phyloP scores from a whole-genome alignment of 176 grass and related monocot genomes.

The Zea luxurians region DNA sequence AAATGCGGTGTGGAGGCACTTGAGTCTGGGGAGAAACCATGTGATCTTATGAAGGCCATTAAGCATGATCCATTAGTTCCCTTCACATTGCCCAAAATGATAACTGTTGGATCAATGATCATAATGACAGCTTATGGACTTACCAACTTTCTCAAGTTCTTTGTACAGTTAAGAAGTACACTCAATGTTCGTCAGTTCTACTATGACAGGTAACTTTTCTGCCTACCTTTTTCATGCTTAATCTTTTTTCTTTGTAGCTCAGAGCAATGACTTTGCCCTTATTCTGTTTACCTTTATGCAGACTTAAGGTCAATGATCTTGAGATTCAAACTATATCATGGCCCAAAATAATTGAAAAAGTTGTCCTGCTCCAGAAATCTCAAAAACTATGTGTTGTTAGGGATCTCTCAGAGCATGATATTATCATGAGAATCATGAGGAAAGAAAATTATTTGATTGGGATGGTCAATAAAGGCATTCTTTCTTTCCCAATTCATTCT shows the following conservation, averaged over 20 bases:
- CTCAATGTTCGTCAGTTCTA: slow-evolving; percentile 81
- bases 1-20: slow-evolving; percentile 94
- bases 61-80: slow-evolving; percentile 78
- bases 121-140: slow-evolving; percentile 85
- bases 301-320: slow-evolving; percentile 82
- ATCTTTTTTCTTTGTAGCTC: slow-evolving; percentile 1
- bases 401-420: slow-evolving; percentile 89
- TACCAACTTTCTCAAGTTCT: slow-evolving; percentile 96
- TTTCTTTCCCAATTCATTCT: slow-evolving; percentile 82
- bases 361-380: slow-evolving; percentile 71
- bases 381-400: slow-evolving; percentile 90
- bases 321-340: slow-evolving; percentile 95
- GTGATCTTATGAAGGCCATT: slow-evolving; percentile 77
- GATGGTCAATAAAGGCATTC: slow-evolving; percentile 94
- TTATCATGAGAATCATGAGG: slow-evolving; percentile 97
- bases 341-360: slow-evolving; percentile 89
- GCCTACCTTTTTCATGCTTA: slow-evolving; percentile 3
- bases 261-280: slow-evolving; percentile 22
- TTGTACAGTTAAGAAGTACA: slow-evolving; percentile 81
- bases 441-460: slow-evolving; percentile 99
- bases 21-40: slow-evolving; percentile 82
- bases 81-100: slow-evolving; percentile 85
- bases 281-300: slow-evolving; percentile 43
- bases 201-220: slow-evolving; percentile 66
- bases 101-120: slow-evolving; percentile 81